A percentile compares a stretch with the other conserved stretches of the same genome.
Evolutionary conservation across 306 rosid genomes (phyloP).

Genomic region (Lathyrus oleraceus): DNA sequence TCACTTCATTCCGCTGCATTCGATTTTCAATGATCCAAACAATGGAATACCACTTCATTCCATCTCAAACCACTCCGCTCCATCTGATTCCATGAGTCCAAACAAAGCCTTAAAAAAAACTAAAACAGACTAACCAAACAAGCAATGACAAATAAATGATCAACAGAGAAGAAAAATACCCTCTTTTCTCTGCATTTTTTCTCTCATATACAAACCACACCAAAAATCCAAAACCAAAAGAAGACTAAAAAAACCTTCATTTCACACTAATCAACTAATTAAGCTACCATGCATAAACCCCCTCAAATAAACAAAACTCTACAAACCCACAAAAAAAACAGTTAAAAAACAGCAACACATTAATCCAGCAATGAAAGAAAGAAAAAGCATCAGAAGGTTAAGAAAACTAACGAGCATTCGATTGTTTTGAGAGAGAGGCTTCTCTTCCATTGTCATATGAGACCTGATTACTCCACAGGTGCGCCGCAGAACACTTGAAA

Average conservation of each 20-base stretch:
- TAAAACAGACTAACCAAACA: not conserved
- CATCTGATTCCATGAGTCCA: too few relatives aligned
- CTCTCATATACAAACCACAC: not conserved
- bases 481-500: constrained; percentile 44
- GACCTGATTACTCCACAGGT: constrained; percentile 42
- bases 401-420: constrained; percentile 83
- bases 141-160: not conserved
- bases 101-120: too few relatives aligned
- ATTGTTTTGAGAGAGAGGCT: constrained; percentile 51
- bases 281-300: not conserved
- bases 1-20: too few relatives aligned
- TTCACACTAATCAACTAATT: not conserved
- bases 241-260: not conserved
- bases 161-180: not conserved
- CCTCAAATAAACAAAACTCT: not conserved
- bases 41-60: too few relatives aligned
- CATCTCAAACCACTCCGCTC: too few relatives aligned
- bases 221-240: not conserved
- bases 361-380: not conserved
- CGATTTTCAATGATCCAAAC: too few relatives aligned
- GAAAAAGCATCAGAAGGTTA: not conserved
- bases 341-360: not conserved
- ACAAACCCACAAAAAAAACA: too few relatives aligned
- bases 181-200: not conserved
- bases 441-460: constrained; percentile 67